A percentile compares a stretch with the other conserved stretches of the same genome.
Evolutionary conservation across 2,329 filamentous ascomycete genomes (phyloP).

Genomic region (Ilyonectria sp.): DNA sequence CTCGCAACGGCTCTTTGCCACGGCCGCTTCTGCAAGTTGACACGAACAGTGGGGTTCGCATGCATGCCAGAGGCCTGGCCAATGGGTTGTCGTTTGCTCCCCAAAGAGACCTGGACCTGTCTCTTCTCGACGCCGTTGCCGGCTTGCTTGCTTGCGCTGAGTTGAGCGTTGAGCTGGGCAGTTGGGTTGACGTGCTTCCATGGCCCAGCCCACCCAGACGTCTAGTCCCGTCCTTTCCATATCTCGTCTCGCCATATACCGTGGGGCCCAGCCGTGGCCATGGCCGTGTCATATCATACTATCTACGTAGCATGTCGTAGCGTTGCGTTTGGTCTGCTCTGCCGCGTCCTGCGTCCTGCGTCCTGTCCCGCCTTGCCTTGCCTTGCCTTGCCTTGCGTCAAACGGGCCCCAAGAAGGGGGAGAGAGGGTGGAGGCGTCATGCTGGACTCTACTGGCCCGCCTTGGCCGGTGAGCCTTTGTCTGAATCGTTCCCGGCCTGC

Average conservation of each 20-base stretch:
- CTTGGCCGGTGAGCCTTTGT: background rate
- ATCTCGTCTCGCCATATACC: background rate
- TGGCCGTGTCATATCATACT: conserved; percentile 4
- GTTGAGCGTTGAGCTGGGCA: background rate
- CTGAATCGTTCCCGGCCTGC: conserved; percentile 1
- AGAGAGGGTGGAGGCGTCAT: background rate
- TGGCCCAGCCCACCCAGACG: background rate
- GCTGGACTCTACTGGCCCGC: conserved; percentile 7
- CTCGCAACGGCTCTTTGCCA: conserved; percentile 17
- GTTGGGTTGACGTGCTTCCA: background rate
- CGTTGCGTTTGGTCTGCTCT: background rate
- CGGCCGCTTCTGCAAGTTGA: conserved; percentile 25
- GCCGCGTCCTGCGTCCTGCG: background rate
- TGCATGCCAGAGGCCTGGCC: conserved; percentile 26
- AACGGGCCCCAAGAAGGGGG: background rate
- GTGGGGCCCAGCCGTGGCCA: background rate
- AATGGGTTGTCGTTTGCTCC: conserved; percentile 13
- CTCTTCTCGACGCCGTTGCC: background rate
- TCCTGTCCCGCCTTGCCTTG: conserved; percentile 1
- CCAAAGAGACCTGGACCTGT: background rate
- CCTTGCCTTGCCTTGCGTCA: conserved; percentile 6
- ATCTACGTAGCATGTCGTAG: background rate
- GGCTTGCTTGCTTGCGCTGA: background rate
- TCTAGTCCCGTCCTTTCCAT: background rate
- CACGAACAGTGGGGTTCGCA: conserved; percentile 34